These are phyloP conservation scores for Angomonas deanei DNA, from an alignment of 208 protist genomes.

Conservation along the genomic window DNA sequence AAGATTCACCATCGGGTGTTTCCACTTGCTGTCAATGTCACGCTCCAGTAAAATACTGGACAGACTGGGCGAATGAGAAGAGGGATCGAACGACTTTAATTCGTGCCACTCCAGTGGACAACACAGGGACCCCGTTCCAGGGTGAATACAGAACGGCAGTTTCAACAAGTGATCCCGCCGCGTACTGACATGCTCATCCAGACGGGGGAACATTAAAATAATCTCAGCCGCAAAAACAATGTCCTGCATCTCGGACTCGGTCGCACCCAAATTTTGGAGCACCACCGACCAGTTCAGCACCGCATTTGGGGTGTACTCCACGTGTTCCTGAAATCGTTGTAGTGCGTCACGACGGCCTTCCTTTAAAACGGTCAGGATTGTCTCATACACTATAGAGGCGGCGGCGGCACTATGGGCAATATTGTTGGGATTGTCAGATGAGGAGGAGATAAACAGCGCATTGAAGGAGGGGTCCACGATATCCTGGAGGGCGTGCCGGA, in stretches of 20 bases:
- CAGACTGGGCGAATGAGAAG: conserved; percentile 60
- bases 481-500: conserved; percentile 41
- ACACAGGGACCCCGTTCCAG: conserved; percentile 84
- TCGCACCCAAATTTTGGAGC: conserved; percentile 34
- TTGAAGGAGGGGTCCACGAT: conserved; percentile 60
- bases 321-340: conserved; percentile 43
- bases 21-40: conserved; percentile 66
- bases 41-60: conserved; percentile 54
- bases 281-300: conserved; percentile 58
- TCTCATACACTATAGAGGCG: conserved; percentile 63
- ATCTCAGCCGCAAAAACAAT: conserved; percentile 61
- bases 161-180: conserved; percentile 98
- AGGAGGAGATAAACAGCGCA: conserved; percentile 54
- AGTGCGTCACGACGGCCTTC: conserved; percentile 56
- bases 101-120: conserved; percentile 74
- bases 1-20: conserved; percentile 50
- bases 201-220: conserved; percentile 91
- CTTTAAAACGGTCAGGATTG: conserved; percentile 63
- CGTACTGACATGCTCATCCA: conserved; percentile 97
- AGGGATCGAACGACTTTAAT: conserved; percentile 65
- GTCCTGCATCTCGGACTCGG: conserved; percentile 29
- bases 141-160: conserved; percentile 97
- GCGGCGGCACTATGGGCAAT: conserved; percentile 42
- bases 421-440: conserved; percentile 68
- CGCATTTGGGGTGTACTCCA: conserved; percentile 49